phyloP scores from a whole-genome alignment of 108 stramenopile species.

The Schizochytrium sp. region DNA sequence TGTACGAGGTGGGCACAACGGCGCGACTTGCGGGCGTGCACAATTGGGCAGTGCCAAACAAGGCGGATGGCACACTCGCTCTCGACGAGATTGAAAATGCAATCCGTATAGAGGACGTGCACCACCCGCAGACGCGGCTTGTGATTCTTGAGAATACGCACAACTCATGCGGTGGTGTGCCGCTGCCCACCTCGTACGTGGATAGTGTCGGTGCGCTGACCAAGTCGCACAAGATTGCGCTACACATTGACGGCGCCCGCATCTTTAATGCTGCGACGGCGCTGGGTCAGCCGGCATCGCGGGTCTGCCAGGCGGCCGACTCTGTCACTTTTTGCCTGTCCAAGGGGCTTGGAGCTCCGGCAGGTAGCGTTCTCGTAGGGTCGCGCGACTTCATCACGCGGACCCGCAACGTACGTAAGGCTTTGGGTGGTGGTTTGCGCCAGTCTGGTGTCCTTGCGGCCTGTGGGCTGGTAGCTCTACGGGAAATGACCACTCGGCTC shows the following conservation, averaged over 20 bases:
- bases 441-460: slow-evolving; percentile 83
- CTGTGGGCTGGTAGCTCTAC: slow-evolving; percentile 74
- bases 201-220: slow-evolving; percentile 57
- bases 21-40: slow-evolving; percentile 68
- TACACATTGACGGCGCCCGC: slow-evolving; percentile 86
- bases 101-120: slow-evolving; percentile 71
- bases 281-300: slow-evolving; percentile 38
- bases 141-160: slow-evolving; percentile 92
- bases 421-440: slow-evolving; percentile 91
- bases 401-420: slow-evolving; percentile 79
- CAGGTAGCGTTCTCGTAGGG: slow-evolving; percentile 82
- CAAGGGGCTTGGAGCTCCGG: slow-evolving; percentile 90
- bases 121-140: slow-evolving; percentile 72
- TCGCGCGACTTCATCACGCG: slow-evolving; percentile 49
- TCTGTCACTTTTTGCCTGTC: slow-evolving; percentile 84
- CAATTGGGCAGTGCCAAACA: slow-evolving; percentile 60
- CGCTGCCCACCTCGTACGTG: slow-evolving; percentile 66
- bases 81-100: slow-evolving; percentile 46
- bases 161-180: slow-evolving; percentile 85
- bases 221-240: slow-evolving; percentile 43
- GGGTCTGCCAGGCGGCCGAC: slow-evolving; percentile 61
- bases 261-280: slow-evolving; percentile 82
- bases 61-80: slow-evolving; percentile 56
- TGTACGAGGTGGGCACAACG: slow-evolving; percentile 48
- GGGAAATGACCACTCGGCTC: slow-evolving; percentile 69